phyloP scores from a whole-genome alignment of 2,329 filamentous ascomycete genomes.

The Microthyrium microscopicum region DNA sequence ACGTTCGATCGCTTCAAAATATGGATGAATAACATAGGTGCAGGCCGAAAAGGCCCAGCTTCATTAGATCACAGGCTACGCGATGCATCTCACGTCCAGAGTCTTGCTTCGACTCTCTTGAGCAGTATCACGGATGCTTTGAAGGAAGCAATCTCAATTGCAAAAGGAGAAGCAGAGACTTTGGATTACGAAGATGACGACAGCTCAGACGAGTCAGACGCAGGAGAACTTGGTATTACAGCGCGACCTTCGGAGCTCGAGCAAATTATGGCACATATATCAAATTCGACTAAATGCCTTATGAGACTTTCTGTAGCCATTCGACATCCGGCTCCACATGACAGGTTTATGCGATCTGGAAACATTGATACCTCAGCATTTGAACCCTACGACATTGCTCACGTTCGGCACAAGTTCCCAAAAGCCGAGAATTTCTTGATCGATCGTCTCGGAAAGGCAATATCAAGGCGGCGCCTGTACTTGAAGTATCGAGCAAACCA shows the following conservation, averaged over 20 bases:
- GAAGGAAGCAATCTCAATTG: conserved; percentile 11
- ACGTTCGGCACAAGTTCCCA: conserved; percentile 15
- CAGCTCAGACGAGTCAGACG: conserved; percentile 7
- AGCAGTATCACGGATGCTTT: conserved; percentile 12
- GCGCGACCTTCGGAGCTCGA: conserved; percentile 13
- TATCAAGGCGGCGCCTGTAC: conserved; percentile 17
- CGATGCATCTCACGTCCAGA: conserved; percentile 16
- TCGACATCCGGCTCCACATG: conserved; percentile 17
- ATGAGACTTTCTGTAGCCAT: conserved; percentile 19
- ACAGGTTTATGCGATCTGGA: conserved; percentile 13
- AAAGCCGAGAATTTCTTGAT: conserved; percentile 9
- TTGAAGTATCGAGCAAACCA: conserved; percentile 19
- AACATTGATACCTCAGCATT: conserved; percentile 15
- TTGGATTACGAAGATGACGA: conserved; percentile 12
- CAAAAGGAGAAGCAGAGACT: conserved; percentile 10
- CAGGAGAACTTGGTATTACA: background rate
- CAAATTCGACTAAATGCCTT: conserved; percentile 15
- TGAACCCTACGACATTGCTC: conserved; percentile 14
- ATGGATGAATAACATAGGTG: conserved; percentile 20
- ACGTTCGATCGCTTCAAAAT: conserved; percentile 17
- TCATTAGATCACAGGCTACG: conserved; percentile 19
- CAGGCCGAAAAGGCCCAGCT: conserved; percentile 16
- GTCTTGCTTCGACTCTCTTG: conserved; percentile 12
- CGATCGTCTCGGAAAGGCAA: conserved; percentile 16
- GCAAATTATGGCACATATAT: conserved; percentile 12